These are phyloP conservation scores for Echites panduratus DNA, from an alignment of 257 asterid species.

Conservation along the genomic window DNA sequence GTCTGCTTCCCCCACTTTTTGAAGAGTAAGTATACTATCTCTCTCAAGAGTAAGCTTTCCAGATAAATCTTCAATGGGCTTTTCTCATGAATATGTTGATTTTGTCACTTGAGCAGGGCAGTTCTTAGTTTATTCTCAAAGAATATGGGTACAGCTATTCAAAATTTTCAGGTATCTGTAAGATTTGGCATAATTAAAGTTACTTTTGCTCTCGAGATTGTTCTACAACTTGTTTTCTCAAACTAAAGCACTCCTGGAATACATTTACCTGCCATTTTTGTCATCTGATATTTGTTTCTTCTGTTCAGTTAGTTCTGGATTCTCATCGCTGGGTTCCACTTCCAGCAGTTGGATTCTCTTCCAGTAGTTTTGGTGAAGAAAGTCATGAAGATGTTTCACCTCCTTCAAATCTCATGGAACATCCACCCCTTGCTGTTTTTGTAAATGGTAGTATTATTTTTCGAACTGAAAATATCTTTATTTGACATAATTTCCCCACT, in stretches of 20 bases:
- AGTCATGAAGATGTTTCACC: constrained; percentile 73
- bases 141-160: constrained; percentile 89
- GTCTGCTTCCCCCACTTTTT: constrained; percentile 93
- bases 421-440: constrained; percentile 94
- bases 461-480: background rate
- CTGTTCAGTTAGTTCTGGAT: constrained; percentile 82
- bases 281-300: constrained; percentile 21
- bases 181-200: background rate
- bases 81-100: constrained; percentile 16
- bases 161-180: constrained; percentile 75
- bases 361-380: constrained; percentile 68
- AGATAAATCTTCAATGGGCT: constrained; percentile 15
- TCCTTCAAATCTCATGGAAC: constrained; percentile 93
- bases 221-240: background rate
- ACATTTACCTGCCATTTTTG: constrained; percentile 7
- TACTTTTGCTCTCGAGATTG: constrained; percentile 2
- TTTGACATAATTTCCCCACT: constrained; percentile 3
- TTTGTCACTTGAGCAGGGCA: constrained; percentile 52
- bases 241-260: background rate
- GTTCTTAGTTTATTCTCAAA: constrained; percentile 76
- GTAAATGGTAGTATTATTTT: constrained; percentile 57
- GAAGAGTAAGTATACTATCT: constrained; percentile 66
- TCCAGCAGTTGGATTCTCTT: constrained; percentile 92
- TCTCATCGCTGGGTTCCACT: constrained; percentile 67
- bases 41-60: constrained; percentile 1